These are phyloP conservation scores for Paramyrothecium roridum DNA, from an alignment of 2,329 filamentous ascomycete species.

Conservation along the genomic window DNA sequence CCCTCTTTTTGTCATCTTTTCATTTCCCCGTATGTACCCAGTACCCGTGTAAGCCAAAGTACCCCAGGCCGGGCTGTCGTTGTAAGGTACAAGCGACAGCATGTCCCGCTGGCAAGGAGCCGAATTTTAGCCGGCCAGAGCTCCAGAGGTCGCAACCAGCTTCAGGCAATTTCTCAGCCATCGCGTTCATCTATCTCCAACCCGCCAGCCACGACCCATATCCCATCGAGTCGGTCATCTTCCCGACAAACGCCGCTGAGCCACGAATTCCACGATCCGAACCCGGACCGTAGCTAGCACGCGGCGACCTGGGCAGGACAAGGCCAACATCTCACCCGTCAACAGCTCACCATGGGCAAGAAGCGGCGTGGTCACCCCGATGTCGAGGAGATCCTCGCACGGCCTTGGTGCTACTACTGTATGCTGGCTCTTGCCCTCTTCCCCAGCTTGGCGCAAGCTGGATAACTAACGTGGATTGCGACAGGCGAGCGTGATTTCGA, in stretches of 20 bases:
- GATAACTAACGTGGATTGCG: slow-evolving; percentile 16
- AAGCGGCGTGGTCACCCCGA: slow-evolving; percentile 85
- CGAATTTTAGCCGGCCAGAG: slow-evolving; percentile 20
- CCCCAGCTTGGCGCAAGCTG: not conserved
- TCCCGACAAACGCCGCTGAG: not conserved
- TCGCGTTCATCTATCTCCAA: too few species aligned
- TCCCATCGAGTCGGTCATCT: not conserved
- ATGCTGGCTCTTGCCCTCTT: slow-evolving; percentile 16
- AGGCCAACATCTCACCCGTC: not conserved
- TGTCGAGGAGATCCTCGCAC: slow-evolving; percentile 80
- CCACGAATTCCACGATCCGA: not conserved
- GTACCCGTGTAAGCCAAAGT: too few species aligned
- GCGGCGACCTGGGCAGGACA: not conserved
- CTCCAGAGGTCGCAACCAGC: slow-evolving; percentile 11
- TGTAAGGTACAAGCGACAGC: too few species aligned
- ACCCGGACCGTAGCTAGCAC: not conserved
- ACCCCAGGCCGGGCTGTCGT: too few species aligned
- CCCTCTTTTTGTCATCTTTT: too few species aligned
- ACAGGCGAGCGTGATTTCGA: slow-evolving; percentile 91
- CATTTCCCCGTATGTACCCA: too few species aligned
- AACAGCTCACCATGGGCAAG: slow-evolving; percentile 64
- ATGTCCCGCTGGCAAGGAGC: slow-evolving; percentile 6
- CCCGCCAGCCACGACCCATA: too few species aligned
- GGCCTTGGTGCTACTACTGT: slow-evolving; percentile 99
- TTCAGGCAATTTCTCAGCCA: not conserved